Conservation (phyloP, 2,329 filamentous ascomycete genomes). For the Macrophomina phaseolina region DNA sequence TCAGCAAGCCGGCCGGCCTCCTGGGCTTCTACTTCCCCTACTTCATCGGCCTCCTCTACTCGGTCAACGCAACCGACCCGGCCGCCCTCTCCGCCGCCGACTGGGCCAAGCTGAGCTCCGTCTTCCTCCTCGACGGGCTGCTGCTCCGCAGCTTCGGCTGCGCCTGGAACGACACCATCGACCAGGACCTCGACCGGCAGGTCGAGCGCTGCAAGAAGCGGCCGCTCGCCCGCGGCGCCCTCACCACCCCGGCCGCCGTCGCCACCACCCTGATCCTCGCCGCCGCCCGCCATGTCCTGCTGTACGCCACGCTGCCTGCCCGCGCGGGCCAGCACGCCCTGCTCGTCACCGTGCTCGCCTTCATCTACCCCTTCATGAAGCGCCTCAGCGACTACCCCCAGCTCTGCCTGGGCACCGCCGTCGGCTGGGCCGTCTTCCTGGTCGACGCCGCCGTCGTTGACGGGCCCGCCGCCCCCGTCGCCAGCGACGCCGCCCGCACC, state of each 20-base stretch:
- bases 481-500: neutral
- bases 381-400: conserved; percentile 61
- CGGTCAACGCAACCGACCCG: neutral
- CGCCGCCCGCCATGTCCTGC: conserved; percentile 35
- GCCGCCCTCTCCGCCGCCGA: neutral
- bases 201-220: conserved; percentile 32
- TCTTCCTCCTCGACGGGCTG: conserved; percentile 4
- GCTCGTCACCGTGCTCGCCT: conserved; percentile 51
- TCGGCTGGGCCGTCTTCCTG: conserved; percentile 45
- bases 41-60: conserved; percentile 12
- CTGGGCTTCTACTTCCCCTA: conserved; percentile 23
- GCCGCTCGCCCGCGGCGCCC: conserved; percentile 8
- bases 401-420: conserved; percentile 57
- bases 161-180: conserved; percentile 63
- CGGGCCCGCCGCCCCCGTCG: neutral
- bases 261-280: conserved; percentile 43
- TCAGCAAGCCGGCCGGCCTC: conserved; percentile 7
- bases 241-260: conserved; percentile 41
- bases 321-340: conserved; percentile 50
- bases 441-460: neutral
- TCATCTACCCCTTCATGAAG: conserved; percentile 59
- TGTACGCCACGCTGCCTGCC: conserved; percentile 50
- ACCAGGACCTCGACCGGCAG: conserved; percentile 60
- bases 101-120: neutral
- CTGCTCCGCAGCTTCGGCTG: conserved; percentile 40